Conservation (phyloP, 1,284 basidiomycete species). For the Veloporphyrellus conicus region DNA sequence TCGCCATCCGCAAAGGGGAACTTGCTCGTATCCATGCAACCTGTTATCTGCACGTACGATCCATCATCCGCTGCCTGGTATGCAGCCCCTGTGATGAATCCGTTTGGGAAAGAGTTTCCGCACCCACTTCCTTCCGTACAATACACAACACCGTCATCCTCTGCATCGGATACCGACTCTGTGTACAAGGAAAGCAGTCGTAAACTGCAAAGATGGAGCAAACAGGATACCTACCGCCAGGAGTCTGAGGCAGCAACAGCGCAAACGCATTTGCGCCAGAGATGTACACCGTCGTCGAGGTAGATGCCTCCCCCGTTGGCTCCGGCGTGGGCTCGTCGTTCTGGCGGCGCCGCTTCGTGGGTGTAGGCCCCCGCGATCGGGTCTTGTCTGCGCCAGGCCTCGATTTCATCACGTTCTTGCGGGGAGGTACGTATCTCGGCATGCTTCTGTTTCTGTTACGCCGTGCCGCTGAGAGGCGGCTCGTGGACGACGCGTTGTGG, state of each 20-base stretch:
- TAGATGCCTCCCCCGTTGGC: conserved; percentile 41
- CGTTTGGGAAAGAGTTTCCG: conserved; percentile 32
- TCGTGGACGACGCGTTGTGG: conserved; percentile 6
- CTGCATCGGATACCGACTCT: conserved; percentile 45
- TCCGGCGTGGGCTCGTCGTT: conserved; percentile 43
- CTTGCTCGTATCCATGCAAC: conserved; percentile 44
- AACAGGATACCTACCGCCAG: conserved; percentile 34
- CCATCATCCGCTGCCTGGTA: conserved; percentile 37
- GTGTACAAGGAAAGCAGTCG: background rate
- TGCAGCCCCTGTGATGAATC: conserved; percentile 43
- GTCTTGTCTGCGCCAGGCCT: background rate
- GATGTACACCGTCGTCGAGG: conserved; percentile 42
- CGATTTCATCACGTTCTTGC: background rate
- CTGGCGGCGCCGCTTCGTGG: conserved; percentile 20
- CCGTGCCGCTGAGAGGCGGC: background rate
- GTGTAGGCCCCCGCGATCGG: conserved; percentile 9
- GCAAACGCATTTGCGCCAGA: conserved; percentile 36
- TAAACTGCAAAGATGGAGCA: background rate
- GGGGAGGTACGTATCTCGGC: background rate
- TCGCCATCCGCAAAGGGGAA: conserved; percentile 38
- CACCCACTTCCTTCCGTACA: conserved; percentile 37
- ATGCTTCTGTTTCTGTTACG: background rate
- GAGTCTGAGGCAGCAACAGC: conserved; percentile 37
- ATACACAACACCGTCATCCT: conserved; percentile 39
- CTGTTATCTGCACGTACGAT: conserved; percentile 48